A percentile compares a stretch with the other conserved stretches of the same genome.
phyloP scores from a whole-genome alignment of 768 basidiomycete species.

The Kwoniella sp. region DNA sequence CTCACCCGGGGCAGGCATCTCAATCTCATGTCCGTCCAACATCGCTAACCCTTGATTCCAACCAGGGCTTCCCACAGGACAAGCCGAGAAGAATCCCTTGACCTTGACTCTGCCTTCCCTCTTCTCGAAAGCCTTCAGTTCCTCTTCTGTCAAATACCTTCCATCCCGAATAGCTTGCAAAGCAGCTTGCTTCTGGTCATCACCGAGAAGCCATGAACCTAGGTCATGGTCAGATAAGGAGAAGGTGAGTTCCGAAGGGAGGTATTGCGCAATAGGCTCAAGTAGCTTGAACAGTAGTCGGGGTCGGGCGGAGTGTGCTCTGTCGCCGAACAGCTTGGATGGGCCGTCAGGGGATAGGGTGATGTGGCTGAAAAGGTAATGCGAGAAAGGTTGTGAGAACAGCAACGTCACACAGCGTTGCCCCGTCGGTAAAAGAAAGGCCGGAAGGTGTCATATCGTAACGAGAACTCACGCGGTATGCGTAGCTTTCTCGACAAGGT shows the following conservation, averaged over 20 bases:
- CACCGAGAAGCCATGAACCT: constrained; percentile 49
- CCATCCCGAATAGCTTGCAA: constrained; percentile 30
- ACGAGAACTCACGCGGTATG: constrained; percentile 41
- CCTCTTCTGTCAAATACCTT: constrained; percentile 34
- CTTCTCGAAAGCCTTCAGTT: constrained; percentile 46
- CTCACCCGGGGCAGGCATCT: constrained; percentile 3
- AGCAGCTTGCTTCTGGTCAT: constrained; percentile 42
- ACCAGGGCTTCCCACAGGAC: constrained; percentile 40
- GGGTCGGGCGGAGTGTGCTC: constrained; percentile 34
- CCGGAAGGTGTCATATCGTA: too few relatives aligned
- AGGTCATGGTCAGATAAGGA: constrained; percentile 52
- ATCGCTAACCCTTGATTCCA: constrained; percentile 28
- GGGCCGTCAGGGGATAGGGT: constrained; percentile 34
- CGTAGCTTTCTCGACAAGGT: constrained; percentile 22
- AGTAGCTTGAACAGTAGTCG: constrained; percentile 46
- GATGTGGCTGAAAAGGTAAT: constrained; percentile 31
- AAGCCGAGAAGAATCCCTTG: constrained; percentile 42
- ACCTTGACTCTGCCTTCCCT: constrained; percentile 33
- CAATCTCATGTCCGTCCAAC: constrained; percentile 13
- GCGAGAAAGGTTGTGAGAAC: background rate
- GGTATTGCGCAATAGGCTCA: constrained; percentile 37
- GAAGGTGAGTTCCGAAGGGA: constrained; percentile 44
- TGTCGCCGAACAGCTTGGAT: constrained; percentile 36
- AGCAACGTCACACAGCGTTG: background rate
- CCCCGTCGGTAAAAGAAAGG: too few relatives aligned